Evolutionary conservation across 2,329 filamentous ascomycete species (phyloP).

Genomic region (Didymella exigua): DNA sequence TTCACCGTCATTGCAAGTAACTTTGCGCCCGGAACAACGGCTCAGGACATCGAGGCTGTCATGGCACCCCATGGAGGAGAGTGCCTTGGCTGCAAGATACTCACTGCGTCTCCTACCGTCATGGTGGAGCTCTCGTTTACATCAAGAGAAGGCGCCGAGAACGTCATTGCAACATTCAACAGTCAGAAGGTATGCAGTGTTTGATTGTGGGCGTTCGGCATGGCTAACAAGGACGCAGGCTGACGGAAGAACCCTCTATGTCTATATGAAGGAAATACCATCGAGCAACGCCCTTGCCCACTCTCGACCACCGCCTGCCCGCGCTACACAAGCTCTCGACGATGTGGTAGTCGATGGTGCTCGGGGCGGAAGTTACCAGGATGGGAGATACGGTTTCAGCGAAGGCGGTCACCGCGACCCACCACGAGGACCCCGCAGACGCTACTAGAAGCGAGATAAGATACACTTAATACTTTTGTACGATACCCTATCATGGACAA

Average conservation of each 20-base stretch:
- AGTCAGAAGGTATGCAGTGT: conserved; percentile 69
- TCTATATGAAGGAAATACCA: conserved; percentile 67
- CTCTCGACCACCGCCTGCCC: conserved; percentile 31
- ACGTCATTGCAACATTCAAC: conserved; percentile 76
- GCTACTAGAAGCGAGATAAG: conserved; percentile 31
- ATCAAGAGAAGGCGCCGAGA: conserved; percentile 73
- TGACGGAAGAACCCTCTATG: conserved; percentile 74
- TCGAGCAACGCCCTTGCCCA: conserved; percentile 37
- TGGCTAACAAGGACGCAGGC: conserved; percentile 60
- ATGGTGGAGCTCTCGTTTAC: conserved; percentile 79
- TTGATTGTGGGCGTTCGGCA: not conserved
- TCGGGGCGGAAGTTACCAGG: conserved; percentile 48
- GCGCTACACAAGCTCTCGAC: conserved; percentile 36
- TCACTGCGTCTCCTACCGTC: conserved; percentile 72
- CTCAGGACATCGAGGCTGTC: conserved; percentile 81
- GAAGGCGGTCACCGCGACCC: conserved; percentile 35
- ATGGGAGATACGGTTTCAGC: conserved; percentile 53
- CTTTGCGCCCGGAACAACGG: conserved; percentile 80
- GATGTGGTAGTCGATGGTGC: conserved; percentile 52
- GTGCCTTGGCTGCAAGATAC: conserved; percentile 68
- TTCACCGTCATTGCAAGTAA: conserved; percentile 78
- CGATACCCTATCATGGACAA: conserved; percentile 32
- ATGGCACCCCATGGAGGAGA: conserved; percentile 74
- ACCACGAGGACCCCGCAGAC: conserved; percentile 42
- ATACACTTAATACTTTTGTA: conserved; percentile 24